Base-by-base conservation (phyloP, 1,139 yeast genomes). In the Hyphopichia pseudoburtonii region DNA sequence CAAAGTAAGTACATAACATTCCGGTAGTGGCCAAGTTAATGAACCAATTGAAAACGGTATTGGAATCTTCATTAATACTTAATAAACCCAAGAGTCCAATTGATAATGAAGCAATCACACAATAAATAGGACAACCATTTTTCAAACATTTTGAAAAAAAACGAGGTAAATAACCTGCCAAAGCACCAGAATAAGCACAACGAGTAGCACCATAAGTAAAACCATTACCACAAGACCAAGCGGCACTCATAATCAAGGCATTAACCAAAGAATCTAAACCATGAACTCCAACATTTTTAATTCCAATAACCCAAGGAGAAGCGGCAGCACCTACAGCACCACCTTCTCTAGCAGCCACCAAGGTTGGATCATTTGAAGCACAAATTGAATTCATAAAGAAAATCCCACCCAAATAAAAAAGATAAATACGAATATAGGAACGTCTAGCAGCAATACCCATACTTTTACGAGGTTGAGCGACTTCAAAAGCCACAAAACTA, bases 1-100 rank as follows among this genome's bases (percentile, higher is more conserved):
- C 63, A 10, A 72, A 62, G 66, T 79, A 78, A 12, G 78, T 68
- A 42, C 76, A 58, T 47, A 78, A 70, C 33, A 77, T 62, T 9
- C 81, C 78, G 18, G 80, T 76, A 15, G 82, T 78, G 33, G 66
- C 54, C 48, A 66, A 60, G 45, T 64, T 64, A 42, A 64, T 52
- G 37, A 66, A 64, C 71, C 71, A 66, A 44, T 58, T 57, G 50
- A 66, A 64, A 3, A 64, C 71, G n/a, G 45, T 44, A 26, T 53
- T 56, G 11, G 69, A 54, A 4, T 63, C 46, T 25, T 50, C 45
- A 15, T 50, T 43, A 8, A 60, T 48, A 46, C 62, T 59, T 48
- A 66, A 59, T 45, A 48, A 65, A 2, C 66, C 50, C 42, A 65
- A 52, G 41, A 62, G 56, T 1, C 58, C 44, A 16, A 64, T 36